Evolutionary conservation across 2,329 filamentous ascomycete species (phyloP).

Genomic region (Ophiostoma populinum): DNA sequence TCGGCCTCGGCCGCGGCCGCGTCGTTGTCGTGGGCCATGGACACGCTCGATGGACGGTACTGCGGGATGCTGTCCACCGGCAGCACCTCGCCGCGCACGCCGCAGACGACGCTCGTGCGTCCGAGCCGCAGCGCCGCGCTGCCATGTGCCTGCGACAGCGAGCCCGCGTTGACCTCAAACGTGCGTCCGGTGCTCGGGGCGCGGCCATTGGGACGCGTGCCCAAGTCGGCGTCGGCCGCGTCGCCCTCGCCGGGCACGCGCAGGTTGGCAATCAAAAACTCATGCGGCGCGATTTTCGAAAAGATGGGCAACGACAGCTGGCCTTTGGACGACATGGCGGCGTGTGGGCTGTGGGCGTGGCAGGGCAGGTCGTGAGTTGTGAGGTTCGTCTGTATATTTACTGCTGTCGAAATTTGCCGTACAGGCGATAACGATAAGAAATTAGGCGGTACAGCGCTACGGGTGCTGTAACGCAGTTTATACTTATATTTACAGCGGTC

Average conservation of each 20-base stretch:
- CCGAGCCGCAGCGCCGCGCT: conserved; percentile 77
- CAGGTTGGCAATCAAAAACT: conserved; percentile 81
- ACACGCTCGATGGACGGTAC: conserved; percentile 28
- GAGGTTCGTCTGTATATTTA: too few species aligned
- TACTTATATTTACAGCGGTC: too few species aligned
- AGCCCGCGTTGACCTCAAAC: conserved; percentile 65
- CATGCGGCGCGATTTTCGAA: conserved; percentile 74
- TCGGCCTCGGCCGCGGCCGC: conserved; percentile 8
- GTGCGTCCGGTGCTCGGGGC: conserved; percentile 48
- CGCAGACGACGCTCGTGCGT: conserved; percentile 88
- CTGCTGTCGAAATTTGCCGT: too few species aligned
- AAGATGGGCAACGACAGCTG: conserved; percentile 47
- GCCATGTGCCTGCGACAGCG: conserved; percentile 75
- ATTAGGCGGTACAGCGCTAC: too few species aligned
- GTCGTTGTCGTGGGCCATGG: not conserved
- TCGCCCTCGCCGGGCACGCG: conserved; percentile 24
- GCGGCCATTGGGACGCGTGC: conserved; percentile 69
- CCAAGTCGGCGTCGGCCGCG: conserved; percentile 17
- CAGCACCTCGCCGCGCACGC: conserved; percentile 73
- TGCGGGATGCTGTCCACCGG: conserved; percentile 56
- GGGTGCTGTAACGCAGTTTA: too few species aligned
- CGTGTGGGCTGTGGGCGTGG: too few species aligned
- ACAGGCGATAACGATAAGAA: too few species aligned
- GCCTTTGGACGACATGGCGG: too few species aligned
- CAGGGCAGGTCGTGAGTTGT: too few species aligned